Conservation (phyloP, 192 early-diverging fungal genomes). For the Rhizophlyctis rosea region DNA sequence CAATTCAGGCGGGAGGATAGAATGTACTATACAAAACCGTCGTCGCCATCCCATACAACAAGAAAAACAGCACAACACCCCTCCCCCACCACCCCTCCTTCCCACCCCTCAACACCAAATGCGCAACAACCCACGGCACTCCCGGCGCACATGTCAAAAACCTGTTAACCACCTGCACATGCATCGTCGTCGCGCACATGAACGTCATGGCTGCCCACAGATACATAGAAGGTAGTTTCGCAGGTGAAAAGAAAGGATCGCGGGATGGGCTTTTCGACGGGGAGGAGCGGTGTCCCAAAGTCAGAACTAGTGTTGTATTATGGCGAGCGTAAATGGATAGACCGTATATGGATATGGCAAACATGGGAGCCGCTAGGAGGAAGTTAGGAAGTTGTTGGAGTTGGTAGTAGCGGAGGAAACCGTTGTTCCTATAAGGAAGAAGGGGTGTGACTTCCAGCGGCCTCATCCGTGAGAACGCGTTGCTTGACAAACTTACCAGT, state of each 20-base stretch:
- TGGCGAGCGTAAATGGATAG: conserved; percentile 52
- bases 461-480: too few species aligned
- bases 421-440: conserved; percentile 63
- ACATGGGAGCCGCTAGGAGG: conserved; percentile 77
- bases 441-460: conserved; percentile 1
- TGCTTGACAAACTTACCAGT: conserved; percentile 77
- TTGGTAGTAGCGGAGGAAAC: conserved; percentile 81
- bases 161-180: conserved; percentile 86
- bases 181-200: conserved; percentile 69
- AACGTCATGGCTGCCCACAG: conserved; percentile 65
- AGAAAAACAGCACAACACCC: conserved; percentile 59
- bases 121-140: conserved; percentile 78
- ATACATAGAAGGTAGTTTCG: conserved; percentile 59
- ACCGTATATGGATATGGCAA: conserved; percentile 58
- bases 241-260: conserved; percentile 16
- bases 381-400: conserved; percentile 88
- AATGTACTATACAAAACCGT: conserved; percentile 83
- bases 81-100: conserved; percentile 12
- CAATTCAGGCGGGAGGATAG: conserved; percentile 82
- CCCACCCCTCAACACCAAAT: conserved; percentile 36
- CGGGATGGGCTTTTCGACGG: neutral
- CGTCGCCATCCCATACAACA: conserved; percentile 72
- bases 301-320: conserved; percentile 52
- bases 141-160: conserved; percentile 78
- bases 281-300: conserved; percentile 54